phyloP scores from a whole-genome alignment of 345 rosid genomes.

The Hibiscus mutabilis region DNA sequence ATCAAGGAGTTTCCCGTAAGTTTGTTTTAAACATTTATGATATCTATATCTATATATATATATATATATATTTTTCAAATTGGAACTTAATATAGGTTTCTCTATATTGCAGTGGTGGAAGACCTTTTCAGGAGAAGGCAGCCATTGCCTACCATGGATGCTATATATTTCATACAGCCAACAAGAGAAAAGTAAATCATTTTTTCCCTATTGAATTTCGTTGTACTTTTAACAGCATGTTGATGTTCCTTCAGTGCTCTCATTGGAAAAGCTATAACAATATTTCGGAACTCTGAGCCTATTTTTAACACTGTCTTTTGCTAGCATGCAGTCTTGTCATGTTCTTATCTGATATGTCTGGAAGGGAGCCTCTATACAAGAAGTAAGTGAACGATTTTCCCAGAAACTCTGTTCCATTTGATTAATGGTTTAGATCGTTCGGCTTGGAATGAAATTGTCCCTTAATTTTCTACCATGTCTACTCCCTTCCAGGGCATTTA shows the following conservation, averaged over 20 bases:
- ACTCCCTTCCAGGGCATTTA: conserved; percentile 47
- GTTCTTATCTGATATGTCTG: conserved; percentile 98
- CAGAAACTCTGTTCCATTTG: neutral
- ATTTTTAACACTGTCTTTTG: conserved; percentile 27
- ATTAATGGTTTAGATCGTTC: neutral
- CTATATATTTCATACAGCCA: conserved; percentile 81
- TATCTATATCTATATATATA: too few relatives aligned
- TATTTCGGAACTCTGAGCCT: conserved; percentile 9
- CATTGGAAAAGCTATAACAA: too few relatives aligned
- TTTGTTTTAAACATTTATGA: neutral
- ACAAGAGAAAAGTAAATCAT: conserved; percentile 76
- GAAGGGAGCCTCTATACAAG: conserved; percentile 86
- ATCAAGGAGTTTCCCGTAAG: conserved; percentile 92
- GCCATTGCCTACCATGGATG: conserved; percentile 86
- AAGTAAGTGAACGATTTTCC: conserved; percentile 40
- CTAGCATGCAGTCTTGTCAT: conserved; percentile 76
- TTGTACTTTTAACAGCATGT: too few relatives aligned
- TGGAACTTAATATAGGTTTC: neutral
- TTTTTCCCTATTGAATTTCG: neutral
- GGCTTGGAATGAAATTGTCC: conserved; percentile 6
- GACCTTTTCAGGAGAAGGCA: conserved; percentile 88
- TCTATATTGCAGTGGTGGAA: conserved; percentile 72
- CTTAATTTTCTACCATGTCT: conserved; percentile 10
- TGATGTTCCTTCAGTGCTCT: too few relatives aligned
- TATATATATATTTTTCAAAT: neutral